Base-by-base conservation (phyloP, 2,329 filamentous ascomycete species). In the Myriangium duriaei region DNA sequence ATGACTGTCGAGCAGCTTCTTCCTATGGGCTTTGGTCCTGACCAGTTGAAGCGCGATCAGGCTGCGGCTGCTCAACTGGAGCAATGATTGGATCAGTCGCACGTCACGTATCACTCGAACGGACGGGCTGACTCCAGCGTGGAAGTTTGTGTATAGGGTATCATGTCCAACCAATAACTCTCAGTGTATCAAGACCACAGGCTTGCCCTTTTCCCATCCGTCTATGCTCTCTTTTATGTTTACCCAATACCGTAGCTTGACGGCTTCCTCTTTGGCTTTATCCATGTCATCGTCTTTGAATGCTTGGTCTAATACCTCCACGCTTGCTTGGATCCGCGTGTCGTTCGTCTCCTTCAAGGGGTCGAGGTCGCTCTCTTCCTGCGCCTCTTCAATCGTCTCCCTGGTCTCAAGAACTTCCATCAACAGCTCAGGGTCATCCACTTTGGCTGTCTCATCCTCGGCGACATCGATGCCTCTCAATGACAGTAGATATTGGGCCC, bases 241-340 rank as follows among this genome's bases (percentile, higher is more conserved):
- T 40, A 81, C 71, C 88, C 88, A 95, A 64, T 95, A 96, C 57
- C 85, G 68, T 63, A 95, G 60, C 57, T 72, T 68, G 2, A 94
- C 76, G 32, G 79, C 77, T 69, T 92, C 84, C 43, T 55, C 60
- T 60, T 72, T 76, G 11, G 86, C 88, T 6, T 45, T 60, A 29
- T 76, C 69, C 28, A 82, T 54, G 53, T 88, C 74, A 34, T 79
- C 81, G 6, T 57, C 50, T 44, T 63, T 67, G 54, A 96, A 88
- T 1, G 76, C 74, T 39, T 57, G 51, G 32, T 72, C 81, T 15
- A 96, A 52, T 1, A 60, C 56, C 34, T 59, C 60, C 53, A 87
- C 79, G 51, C 79, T 80, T 45, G 61, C 64, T 12, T 52, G 51
- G 35, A 94, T 76, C 47, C 85, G 64, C 50, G 43, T 65, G 32